A percentile compares a stretch with the other conserved stretches of the same genome.
Conservation (phyloP, 148 eudicot genomes). For the Persicaria tinctoria region DNA sequence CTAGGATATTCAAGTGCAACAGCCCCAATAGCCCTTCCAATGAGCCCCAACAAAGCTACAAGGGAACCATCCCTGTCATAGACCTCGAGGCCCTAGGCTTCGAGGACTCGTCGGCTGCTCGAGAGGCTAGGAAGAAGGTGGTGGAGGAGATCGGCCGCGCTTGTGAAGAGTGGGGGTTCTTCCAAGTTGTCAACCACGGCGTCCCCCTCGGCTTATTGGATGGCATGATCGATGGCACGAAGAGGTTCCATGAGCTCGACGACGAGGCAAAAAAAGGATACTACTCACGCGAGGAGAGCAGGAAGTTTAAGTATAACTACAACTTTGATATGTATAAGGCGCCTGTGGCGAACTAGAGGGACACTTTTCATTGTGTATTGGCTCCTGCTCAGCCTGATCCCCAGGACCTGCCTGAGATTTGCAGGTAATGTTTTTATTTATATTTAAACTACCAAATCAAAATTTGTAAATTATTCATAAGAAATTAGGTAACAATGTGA, state of each 20-base stretch:
- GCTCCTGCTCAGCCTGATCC: slow-evolving; percentile 25
- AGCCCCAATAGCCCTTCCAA: neutral
- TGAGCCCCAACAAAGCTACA: neutral
- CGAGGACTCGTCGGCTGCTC: neutral
- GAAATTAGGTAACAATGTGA: too few relatives aligned
- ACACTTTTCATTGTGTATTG: slow-evolving; percentile 18
- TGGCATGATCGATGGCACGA: slow-evolving; percentile 16
- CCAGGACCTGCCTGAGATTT: slow-evolving; percentile 26
- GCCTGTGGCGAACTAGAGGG: slow-evolving; percentile 33
- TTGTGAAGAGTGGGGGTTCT: slow-evolving; percentile 23
- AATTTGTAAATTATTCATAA: too few relatives aligned
- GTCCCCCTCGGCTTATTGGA: slow-evolving; percentile 14
- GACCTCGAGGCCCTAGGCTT: slow-evolving; percentile 13
- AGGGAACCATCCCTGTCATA: slow-evolving; percentile 19
- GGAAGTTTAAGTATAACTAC: slow-evolving; percentile 17
- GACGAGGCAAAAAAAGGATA: slow-evolving; percentile 23
- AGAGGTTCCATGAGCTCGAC: slow-evolving; percentile 33
- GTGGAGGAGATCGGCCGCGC: slow-evolving; percentile 9
- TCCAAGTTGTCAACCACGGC: slow-evolving; percentile 21
- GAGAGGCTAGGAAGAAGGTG: slow-evolving; percentile 8
- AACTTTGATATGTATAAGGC: slow-evolving; percentile 26
- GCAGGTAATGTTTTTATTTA: slow-evolving; percentile 27
- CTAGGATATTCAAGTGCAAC: neutral
- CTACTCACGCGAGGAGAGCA: slow-evolving; percentile 21
- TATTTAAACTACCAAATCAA: too few relatives aligned